Evolutionary conservation across 106 monocot genomes (phyloP), one percentile per base, ranked within the genome.

Genomic region (Phalaenopsis equestris): DNA sequence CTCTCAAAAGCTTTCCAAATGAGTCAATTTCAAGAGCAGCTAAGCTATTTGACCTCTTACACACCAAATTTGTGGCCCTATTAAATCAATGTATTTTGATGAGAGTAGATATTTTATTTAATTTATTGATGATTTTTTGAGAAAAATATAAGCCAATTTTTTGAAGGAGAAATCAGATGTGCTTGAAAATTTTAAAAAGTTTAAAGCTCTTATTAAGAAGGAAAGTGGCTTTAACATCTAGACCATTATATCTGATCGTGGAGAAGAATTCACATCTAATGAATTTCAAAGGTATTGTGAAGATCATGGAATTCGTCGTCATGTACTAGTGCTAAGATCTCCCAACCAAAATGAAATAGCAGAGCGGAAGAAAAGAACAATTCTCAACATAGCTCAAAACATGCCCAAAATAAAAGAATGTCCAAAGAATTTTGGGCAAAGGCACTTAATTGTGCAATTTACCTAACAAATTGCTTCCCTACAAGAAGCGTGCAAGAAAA

Each of bases 71-170:
- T 82, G 77, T 48, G 49, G 77, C 49, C 55, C 3, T 68, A 77
- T 48, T 12, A 23, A 0, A 49, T 19, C 1, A 82, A 30, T 49
- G 47, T 58, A 14, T 17, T 67, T 67, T 5, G 67, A 52, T 30
- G 43, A 65, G 43, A 82, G 41, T 67, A 18, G 18, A 1, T 82
- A 77, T 41, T 47, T 82, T 52, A 1, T 82, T 78, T 17, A 39
- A 8, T 82, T 82, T n/a, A 70, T 52, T 68, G 67, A 78, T 55
- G 5, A 82, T 72, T 82, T 36, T 72, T 55, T 75, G 1, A 45
- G 47, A 45, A 80, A 77, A 42, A 68, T 41, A 17, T 16, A 6
- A 7, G 41, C 18, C 1, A 42, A 79, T 79, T 79, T 79, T 79
- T 36, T 64, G 7, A 79, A 79, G n/a, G 41, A 79, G 16, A 79